These are phyloP conservation scores for Pseudoscleropodium purum DNA, from an alignment of 225 moss, liverwort and hornwort genomes.

Conservation along the genomic window DNA sequence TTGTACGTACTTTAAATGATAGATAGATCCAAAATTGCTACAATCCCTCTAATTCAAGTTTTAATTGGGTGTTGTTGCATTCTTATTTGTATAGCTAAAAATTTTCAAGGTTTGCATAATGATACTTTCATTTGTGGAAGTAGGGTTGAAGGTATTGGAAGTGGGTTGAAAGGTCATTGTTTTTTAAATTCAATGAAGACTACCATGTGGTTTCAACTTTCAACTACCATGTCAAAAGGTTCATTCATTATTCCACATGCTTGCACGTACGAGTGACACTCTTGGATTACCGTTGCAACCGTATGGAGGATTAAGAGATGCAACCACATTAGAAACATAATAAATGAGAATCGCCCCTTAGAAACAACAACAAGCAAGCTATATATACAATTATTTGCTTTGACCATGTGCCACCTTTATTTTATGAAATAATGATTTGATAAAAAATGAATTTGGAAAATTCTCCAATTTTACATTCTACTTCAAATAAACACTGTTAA, in stretches of 20 bases:
- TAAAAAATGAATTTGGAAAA: too few species aligned
- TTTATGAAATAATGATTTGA: neutral
- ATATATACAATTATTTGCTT: neutral
- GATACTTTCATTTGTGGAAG: neutral
- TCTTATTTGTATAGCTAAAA: too few species aligned
- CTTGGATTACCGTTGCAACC: neutral
- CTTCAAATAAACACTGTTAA: neutral
- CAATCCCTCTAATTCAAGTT: rapidly evolving
- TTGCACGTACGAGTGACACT: rapidly evolving
- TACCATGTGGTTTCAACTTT: neutral
- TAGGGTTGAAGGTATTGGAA: neutral
- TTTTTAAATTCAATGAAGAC: neutral
- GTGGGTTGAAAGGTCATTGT: neutral
- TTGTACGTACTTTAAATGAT: rapidly evolving
- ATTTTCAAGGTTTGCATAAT: rapidly evolving
- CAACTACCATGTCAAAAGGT: neutral
- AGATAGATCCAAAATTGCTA: neutral
- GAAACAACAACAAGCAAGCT: neutral
- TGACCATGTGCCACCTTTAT: too few species aligned
- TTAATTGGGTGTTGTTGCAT: neutral
- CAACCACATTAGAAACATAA: neutral
- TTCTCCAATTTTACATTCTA: rapidly evolving
- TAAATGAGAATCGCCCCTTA: rapidly evolving
- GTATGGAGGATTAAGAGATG: neutral
- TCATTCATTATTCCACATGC: neutral